Evolutionary conservation across 2,329 filamentous ascomycete genomes (phyloP), one percentile per base, ranked within the genome.

Genomic region (Acrodontium crateriforme): DNA sequence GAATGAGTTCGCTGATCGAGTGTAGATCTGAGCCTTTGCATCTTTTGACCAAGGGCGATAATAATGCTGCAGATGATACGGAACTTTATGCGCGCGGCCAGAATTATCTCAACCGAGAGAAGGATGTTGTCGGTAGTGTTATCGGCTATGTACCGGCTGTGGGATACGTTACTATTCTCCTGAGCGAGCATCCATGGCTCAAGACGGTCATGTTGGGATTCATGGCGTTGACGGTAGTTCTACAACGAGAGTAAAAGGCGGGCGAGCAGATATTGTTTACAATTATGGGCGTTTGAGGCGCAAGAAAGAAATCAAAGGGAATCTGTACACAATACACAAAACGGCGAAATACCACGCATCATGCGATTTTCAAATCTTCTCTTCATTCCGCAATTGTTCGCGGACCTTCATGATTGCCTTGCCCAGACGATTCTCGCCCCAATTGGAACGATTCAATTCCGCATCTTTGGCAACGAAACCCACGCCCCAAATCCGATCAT

Each of bases 31-130:
- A 57, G 23, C 63, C 65, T 10, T 53, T 69, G 18, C 59, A 82
- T 49, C 71, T 98, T 12, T 70, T 98, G 31, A 98, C 89, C 18
- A 98, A 98, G 60, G 89, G 89, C 41, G 89, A 98, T 60, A 98
- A 95, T 65, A 98, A 98, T 53, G 58, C 73, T 6, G 80, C 82
- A 22, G 87, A 95, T 55, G 89, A 98, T 53, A 92, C 83, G 10
- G 85, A 94, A 52, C 68, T 79, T 11, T 93, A 93, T 53, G 85
- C 89, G 3, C 63, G 65, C 20, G 82, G 79, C 11, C 87, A 98
- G 58, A 80, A 82, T 49, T 92, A 82, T 53, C 66, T 98, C 24
- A 75, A 79, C 52, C 71, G 89, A 34, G 34, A 35, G 17, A 70
- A 78, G 50, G 87, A 95, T 50, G 85, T 98, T 31, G 82, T 98